Evolutionary conservation across 106 monocot genomes (phyloP).

Genomic region (Phalaenopsis aphrodite): DNA sequence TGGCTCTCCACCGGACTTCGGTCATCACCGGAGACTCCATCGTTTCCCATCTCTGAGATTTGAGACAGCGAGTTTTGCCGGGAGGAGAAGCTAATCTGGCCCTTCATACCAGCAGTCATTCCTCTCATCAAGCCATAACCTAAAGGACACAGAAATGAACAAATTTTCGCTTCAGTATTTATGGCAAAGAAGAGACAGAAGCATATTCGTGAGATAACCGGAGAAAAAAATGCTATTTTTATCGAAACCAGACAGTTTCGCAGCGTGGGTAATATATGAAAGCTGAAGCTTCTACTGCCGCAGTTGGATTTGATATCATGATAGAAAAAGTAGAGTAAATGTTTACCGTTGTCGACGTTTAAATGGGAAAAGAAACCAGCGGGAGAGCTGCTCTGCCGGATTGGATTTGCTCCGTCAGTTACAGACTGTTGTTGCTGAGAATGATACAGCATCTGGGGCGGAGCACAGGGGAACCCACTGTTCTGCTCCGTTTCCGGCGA

Average conservation of each 20-base stretch:
- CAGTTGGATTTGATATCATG: background rate
- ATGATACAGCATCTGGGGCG: slow-evolving; percentile 50
- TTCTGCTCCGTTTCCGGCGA: slow-evolving; percentile 12
- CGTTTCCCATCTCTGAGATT: slow-evolving; percentile 59
- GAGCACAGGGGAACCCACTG: slow-evolving; percentile 17
- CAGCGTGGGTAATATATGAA: background rate
- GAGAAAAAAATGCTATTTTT: slow-evolving; percentile 9
- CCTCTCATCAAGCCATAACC: slow-evolving; percentile 45
- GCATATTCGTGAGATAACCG: background rate
- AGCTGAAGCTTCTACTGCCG: background rate
- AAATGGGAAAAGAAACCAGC: slow-evolving; percentile 45
- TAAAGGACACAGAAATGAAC: slow-evolving; percentile 7
- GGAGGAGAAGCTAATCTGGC: slow-evolving; percentile 70
- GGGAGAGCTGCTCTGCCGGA: slow-evolving; percentile 59
- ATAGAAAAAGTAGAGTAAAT: background rate
- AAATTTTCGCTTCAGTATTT: background rate
- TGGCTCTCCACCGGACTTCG: slow-evolving; percentile 12
- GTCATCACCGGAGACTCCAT: slow-evolving; percentile 38
- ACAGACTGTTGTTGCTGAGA: slow-evolving; percentile 35
- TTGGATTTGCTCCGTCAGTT: slow-evolving; percentile 17
- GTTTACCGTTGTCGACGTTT: slow-evolving; percentile 38
- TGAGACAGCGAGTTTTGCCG: slow-evolving; percentile 69
- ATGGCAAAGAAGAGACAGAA: background rate
- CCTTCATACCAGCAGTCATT: slow-evolving; percentile 31
- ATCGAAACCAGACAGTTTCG: background rate